Evolutionary conservation across 305 asterid species (phyloP).

Genomic region (Coffea humblotiana): DNA sequence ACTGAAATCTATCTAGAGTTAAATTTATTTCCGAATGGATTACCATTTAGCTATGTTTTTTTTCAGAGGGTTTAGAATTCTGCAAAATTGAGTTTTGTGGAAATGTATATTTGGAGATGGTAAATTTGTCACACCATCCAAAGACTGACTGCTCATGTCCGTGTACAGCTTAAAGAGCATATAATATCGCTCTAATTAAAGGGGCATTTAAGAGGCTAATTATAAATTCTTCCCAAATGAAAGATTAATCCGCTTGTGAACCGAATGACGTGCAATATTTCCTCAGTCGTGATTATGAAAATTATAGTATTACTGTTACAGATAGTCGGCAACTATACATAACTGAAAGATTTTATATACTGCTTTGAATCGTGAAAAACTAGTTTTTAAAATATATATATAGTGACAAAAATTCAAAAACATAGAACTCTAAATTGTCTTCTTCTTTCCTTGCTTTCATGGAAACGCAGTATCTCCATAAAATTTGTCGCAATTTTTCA

Average conservation of each 20-base stretch:
- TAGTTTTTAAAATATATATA: neutral
- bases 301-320: too few relatives aligned
- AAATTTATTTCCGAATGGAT: neutral
- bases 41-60: neutral
- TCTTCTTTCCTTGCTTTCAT: conserved; percentile 12
- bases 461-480: conserved; percentile 10
- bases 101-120: neutral
- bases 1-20: neutral
- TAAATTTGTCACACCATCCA: neutral
- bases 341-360: neutral
- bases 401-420: neutral
- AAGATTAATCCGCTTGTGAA: neutral
- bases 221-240: neutral
- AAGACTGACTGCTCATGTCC: neutral
- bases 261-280: neutral
- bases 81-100: neutral
- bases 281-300: too few relatives aligned
- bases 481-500: neutral
- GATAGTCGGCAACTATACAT: neutral
- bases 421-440: conserved; percentile 10
- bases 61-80: neutral
- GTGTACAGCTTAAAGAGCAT: too few relatives aligned
- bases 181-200: too few relatives aligned
- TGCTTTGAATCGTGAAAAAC: neutral
- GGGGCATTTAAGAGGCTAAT: neutral